Evolutionary conservation across 495 filamentous ascomycete species (phyloP).

Genomic region (Xylaria grammica): DNA sequence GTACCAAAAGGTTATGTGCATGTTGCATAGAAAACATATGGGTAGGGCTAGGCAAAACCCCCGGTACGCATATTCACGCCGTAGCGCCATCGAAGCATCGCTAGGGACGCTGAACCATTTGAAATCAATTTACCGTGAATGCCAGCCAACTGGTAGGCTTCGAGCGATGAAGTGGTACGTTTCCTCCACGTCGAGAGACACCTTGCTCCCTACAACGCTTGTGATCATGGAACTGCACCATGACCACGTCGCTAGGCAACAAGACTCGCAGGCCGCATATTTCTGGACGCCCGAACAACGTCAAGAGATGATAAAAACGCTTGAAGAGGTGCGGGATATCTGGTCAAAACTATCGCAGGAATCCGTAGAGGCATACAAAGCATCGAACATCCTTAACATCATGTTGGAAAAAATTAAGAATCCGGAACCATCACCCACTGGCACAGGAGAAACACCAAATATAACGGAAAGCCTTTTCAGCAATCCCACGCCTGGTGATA

Average conservation of each 20-base stretch:
- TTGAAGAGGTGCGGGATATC: constrained; percentile 75
- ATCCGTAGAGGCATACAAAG: constrained; percentile 90
- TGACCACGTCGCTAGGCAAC: constrained; percentile 46
- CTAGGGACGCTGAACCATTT: constrained; percentile 78
- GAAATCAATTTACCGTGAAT: constrained; percentile 75
- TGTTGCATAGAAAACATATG: constrained; percentile 86
- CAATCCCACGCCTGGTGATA: constrained; percentile 36
- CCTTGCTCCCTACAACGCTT: constrained; percentile 87
- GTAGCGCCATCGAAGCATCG: constrained; percentile 79
- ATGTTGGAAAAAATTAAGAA: constrained; percentile 77
- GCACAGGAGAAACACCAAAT: constrained; percentile 31
- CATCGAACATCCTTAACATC: constrained; percentile 72
- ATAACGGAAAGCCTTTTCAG: constrained; percentile 33
- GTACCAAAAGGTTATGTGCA: constrained; percentile 80
- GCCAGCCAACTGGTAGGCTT: constrained; percentile 71
- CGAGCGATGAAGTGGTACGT: constrained; percentile 77
- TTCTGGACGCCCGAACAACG: constrained; percentile 75
- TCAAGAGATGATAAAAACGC: constrained; percentile 72
- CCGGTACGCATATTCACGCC: constrained; percentile 80
- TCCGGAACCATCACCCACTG: constrained; percentile 25
- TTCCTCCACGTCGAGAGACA: constrained; percentile 79
- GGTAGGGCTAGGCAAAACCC: constrained; percentile 70
- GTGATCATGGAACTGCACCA: constrained; percentile 76
- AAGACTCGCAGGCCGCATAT: constrained; percentile 56
- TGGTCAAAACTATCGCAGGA: constrained; percentile 77